phyloP scores from a whole-genome alignment of 1,284 basidiomycete species.

The Puccinia triticina region DNA sequence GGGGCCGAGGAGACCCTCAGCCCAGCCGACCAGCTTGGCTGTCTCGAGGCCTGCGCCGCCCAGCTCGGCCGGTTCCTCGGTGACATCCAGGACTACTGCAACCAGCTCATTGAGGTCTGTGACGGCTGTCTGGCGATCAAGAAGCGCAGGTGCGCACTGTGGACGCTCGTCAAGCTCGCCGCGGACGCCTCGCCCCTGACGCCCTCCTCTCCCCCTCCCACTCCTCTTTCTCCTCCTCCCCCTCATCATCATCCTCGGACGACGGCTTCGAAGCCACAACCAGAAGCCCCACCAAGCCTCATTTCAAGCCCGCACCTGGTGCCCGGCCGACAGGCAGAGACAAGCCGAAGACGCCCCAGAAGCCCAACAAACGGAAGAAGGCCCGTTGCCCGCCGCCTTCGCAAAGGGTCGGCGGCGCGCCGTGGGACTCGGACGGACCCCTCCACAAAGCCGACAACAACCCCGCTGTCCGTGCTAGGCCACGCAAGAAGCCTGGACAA shows the following conservation, averaged over 20 bases:
- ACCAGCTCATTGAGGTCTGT: slow-evolving; percentile 4
- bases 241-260: background rate
- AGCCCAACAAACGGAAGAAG: too few species aligned
- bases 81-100: slow-evolving; percentile 37
- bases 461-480: too few species aligned
- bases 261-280: too few species aligned
- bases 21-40: background rate
- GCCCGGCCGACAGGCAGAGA: too few species aligned
- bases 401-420: too few species aligned
- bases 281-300: too few species aligned
- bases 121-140: slow-evolving; percentile 42
- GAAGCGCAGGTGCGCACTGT: slow-evolving; percentile 38
- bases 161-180: slow-evolving; percentile 23
- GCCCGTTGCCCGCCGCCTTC: too few species aligned
- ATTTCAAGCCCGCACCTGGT: too few species aligned
- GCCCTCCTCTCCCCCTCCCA: background rate
- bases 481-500: background rate
- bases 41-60: background rate
- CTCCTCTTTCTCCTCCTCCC: background rate
- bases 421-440: too few species aligned
- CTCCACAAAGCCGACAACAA: too few species aligned
- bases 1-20: too few species aligned
- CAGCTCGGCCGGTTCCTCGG: slow-evolving; percentile 24
- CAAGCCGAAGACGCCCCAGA: too few species aligned
- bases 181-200: background rate